Evolutionary conservation across 805 yeast species (phyloP).

Genomic region (Dipodascus albidus): DNA sequence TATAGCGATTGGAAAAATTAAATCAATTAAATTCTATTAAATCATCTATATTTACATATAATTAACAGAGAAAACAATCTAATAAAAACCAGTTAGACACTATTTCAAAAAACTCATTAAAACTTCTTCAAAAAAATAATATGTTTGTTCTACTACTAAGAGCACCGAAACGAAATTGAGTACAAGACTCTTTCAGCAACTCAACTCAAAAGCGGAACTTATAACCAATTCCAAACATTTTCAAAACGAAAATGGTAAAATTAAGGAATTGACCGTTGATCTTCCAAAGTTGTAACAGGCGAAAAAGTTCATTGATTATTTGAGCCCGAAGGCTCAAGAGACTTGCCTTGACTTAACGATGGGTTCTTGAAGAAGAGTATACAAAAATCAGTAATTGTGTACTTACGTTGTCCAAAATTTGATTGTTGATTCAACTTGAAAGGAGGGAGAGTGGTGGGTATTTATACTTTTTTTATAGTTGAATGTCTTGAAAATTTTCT

Average conservation of each 20-base stretch:
- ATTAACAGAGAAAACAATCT: too few relatives aligned
- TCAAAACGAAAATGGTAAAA: background rate
- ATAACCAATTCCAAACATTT: background rate
- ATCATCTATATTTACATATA: too few relatives aligned
- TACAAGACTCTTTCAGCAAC: background rate
- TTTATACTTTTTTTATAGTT: background rate
- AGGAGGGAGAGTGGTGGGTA: background rate
- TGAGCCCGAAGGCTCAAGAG: background rate
- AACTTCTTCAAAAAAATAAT: too few relatives aligned
- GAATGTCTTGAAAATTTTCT: background rate
- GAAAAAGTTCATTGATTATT: background rate
- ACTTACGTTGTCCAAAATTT: background rate
- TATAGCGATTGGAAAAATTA: too few relatives aligned
- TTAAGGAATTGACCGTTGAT: background rate
- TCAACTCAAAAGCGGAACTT: background rate
- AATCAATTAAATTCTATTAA: too few relatives aligned
- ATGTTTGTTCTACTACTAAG: conserved; percentile 1
- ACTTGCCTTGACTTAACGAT: conserved; percentile 2
- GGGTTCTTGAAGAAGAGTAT: background rate
- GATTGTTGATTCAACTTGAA: background rate
- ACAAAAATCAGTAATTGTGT: too few relatives aligned
- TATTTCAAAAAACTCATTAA: too few relatives aligned
- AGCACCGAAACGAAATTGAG: background rate
- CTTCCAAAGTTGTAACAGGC: conserved; percentile 1
- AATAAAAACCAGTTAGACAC: too few relatives aligned